phyloP scores from a whole-genome alignment of 2,329 filamentous ascomycete species.

The Endothia cerciana region DNA sequence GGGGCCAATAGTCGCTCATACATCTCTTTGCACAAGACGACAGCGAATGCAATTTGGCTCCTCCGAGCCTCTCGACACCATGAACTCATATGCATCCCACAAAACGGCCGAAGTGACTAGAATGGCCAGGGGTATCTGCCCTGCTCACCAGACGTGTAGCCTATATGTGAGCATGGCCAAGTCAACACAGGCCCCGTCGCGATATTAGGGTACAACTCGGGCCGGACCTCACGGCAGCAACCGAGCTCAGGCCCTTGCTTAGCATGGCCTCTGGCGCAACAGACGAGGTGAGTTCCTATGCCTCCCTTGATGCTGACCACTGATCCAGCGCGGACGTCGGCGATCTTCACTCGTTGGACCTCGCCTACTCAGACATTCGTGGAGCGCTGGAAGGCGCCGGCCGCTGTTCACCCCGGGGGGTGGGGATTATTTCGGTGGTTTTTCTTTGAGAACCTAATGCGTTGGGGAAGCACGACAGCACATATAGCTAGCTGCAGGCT shows the following conservation, averaged over 20 bases:
- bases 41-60: not conserved
- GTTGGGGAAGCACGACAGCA: slow-evolving; percentile 24
- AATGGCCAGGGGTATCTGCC: not conserved
- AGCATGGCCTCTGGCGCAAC: not conserved
- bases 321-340: slow-evolving; percentile 18
- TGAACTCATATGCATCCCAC: not conserved
- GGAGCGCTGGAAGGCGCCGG: slow-evolving; percentile 9
- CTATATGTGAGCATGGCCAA: not conserved
- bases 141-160: not conserved
- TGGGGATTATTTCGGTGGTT: not conserved
- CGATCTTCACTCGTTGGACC: slow-evolving; percentile 14
- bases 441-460: not conserved
- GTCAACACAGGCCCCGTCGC: not conserved
- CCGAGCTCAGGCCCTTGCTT: not conserved
- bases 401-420: not conserved
- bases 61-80: not conserved
- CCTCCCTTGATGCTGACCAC: no score
- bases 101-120: not conserved
- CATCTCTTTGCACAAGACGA: not conserved
- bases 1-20: not conserved
- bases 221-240: not conserved
- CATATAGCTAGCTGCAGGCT: no score
- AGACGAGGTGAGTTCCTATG: no score
- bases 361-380: slow-evolving; percentile 23
- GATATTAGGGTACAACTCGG: no score